These are phyloP conservation scores for Schizonepeta tenuifolia DNA, from an alignment of 257 asterid species.

Conservation along the genomic window DNA sequence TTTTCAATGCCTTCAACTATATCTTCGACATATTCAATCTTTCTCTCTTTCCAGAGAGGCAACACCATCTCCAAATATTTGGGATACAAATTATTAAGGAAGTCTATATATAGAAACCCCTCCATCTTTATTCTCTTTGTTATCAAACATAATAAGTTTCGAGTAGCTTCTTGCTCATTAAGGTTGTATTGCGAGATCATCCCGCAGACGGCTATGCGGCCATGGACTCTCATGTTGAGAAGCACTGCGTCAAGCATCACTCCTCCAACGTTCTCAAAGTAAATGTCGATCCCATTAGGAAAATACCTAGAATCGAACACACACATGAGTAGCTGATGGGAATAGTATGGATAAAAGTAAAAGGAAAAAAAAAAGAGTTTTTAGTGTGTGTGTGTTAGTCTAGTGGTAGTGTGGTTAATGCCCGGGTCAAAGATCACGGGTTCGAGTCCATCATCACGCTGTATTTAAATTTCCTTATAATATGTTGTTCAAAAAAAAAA, in stretches of 20 bases:
- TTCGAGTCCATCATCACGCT: too few species aligned
- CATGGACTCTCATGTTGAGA: neutral
- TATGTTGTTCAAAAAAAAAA: too few species aligned
- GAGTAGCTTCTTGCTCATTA: neutral
- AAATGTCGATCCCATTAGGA: neutral
- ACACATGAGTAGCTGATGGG: too few species aligned
- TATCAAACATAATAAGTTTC: too few species aligned
- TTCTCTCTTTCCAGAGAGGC: neutral
- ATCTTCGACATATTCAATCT: neutral
- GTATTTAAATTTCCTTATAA: too few species aligned
- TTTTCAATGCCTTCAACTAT: neutral
- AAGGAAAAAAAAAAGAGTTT: too few species aligned
- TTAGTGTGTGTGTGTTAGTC: too few species aligned
- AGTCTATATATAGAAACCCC: neutral
- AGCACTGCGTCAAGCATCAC: neutral
- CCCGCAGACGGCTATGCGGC: neutral
- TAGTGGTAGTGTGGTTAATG: too few species aligned
- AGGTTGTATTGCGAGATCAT: neutral
- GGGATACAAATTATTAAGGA: too few species aligned
- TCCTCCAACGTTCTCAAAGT: neutral
- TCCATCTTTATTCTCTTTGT: neutral
- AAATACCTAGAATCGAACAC: neutral
- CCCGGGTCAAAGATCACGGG: too few species aligned
- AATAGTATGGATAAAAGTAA: too few species aligned
- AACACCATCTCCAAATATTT: neutral